These are phyloP conservation scores for Quercus mongolica DNA, from an alignment of 306 rosid genomes.

Conservation along the genomic window DNA sequence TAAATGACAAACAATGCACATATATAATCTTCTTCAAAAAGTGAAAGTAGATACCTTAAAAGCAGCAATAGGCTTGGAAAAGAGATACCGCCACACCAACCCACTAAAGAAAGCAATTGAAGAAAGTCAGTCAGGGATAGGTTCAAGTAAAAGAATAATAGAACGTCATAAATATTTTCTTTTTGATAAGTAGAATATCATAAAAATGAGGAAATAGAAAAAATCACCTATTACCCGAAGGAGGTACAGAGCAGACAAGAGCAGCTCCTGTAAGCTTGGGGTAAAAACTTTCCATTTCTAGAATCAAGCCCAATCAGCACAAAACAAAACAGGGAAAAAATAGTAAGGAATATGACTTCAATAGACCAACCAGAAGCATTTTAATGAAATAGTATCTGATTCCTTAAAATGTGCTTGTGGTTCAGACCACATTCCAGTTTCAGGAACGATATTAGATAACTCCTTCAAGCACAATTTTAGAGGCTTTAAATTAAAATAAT, in stretches of 20 bases:
- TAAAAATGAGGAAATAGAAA: constrained; percentile 1
- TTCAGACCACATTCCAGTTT: no score
- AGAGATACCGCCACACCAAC: constrained; percentile 77
- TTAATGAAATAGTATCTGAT: no score
- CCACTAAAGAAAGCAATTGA: constrained; percentile 50
- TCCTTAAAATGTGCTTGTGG: no score
- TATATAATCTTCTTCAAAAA: constrained; percentile 14
- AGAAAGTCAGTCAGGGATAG: constrained; percentile 13
- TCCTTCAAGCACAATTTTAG: no score
- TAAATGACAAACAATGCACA: constrained; percentile 5
- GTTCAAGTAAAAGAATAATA: neutral
- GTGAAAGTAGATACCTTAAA: constrained; percentile 58
- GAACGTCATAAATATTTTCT: no score
- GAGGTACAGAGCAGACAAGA: constrained; percentile 89
- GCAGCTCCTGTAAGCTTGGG: constrained; percentile 66
- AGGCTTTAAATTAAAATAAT: no score
- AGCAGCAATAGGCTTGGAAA: constrained; percentile 82
- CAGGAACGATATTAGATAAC: no score
- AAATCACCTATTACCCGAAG: constrained; percentile 84
- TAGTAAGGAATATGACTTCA: neutral
- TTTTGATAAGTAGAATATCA: neutral
- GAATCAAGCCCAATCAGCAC: constrained; percentile 21
- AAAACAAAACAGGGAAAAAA: neutral
- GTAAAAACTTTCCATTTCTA: constrained; percentile 34
- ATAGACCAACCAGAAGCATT: no score